phyloP scores from a whole-genome alignment of 2,329 filamentous ascomycete species.

The Fusarium gaditjirri region DNA sequence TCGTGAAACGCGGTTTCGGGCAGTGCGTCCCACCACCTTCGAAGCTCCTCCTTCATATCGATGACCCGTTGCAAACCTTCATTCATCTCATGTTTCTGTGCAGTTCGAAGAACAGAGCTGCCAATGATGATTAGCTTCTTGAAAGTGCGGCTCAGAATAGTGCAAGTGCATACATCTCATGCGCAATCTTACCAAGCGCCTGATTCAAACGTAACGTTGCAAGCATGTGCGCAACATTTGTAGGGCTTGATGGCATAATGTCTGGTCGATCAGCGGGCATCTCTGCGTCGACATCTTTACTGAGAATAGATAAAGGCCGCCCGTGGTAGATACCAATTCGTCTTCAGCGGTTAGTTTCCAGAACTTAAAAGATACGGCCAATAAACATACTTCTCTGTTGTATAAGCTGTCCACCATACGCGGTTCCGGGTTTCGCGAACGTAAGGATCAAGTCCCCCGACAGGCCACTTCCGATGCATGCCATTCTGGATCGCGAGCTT shows the following conservation, averaged over 20 bases:
- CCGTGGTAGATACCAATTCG: constrained; percentile 67
- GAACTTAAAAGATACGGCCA: background rate
- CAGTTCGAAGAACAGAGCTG: constrained; percentile 50
- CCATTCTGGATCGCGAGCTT: constrained; percentile 70
- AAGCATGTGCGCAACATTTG: constrained; percentile 59
- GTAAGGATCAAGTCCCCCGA: constrained; percentile 57
- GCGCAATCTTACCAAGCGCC: constrained; percentile 49
- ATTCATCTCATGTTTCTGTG: constrained; percentile 47
- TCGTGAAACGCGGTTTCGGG: constrained; percentile 48
- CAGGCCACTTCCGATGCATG: constrained; percentile 65
- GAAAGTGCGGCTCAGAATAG: background rate
- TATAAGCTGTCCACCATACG: constrained; percentile 68
- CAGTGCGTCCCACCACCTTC: constrained; percentile 53
- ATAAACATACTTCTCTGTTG: constrained; percentile 61
- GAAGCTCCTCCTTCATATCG: constrained; percentile 51
- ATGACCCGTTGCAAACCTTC: constrained; percentile 49
- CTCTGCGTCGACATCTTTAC: constrained; percentile 64
- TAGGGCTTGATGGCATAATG: constrained; percentile 54
- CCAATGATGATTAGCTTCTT: constrained; percentile 12
- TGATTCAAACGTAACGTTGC: constrained; percentile 54
- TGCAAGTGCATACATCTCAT: constrained; percentile 52
- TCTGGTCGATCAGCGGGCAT: constrained; percentile 59
- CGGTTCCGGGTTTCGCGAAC: constrained; percentile 64
- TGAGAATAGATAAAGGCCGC: constrained; percentile 63
- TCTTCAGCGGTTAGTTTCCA: constrained; percentile 46